Evolutionary conservation across 2,329 filamentous ascomycete genomes (phyloP), one percentile per base, ranked within the genome.

Genomic region (Pestalotiopsis sp.): DNA sequence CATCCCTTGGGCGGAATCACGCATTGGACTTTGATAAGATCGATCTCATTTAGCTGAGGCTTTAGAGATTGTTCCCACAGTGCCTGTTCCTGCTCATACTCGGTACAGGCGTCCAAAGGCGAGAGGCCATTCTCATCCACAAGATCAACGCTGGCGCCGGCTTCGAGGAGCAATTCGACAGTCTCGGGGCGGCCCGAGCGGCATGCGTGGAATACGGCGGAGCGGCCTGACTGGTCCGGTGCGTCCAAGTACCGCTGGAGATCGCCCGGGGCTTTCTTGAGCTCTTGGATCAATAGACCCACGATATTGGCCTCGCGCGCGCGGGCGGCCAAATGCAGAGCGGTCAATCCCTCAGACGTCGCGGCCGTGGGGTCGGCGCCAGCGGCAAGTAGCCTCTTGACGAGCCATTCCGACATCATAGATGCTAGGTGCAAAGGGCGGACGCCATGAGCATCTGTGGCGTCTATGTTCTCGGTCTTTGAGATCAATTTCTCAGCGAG

Each of bases 281-380:
- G 58, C 27, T 58, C 70, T 3, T 68, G 69, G 1, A 80, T 31
- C 1, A 80, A 41, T 3, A 80, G 14, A 0, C 78, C 80, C 0
- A 83, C 70, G 2, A 76, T 73, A 25, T 83, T 82, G 57, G 70
- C 72, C 49, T 80, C 70, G 27, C 79, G 71, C 4, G 72, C 69
- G 13, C 77, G 75, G 4, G 80, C 75, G 1, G 82, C 80, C 20
- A 85, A 66, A 61, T 85, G 83, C 3, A 86, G 74, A 4, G 79
- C 73, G 4, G 77, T 83, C 59, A 80, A 71, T 0, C 79, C 79
- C 6, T 82, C 76, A 4, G 75, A 13, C 0, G 80, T 82, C 0
- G 63, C 27, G 1, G 72, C 69, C 0, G 64, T 69, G 0, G 79
- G 72, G 73, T 84, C 74, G 0, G 81, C 81, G 4, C 83, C 80